Percentiles rank a stretch among this genome's conserved stretches.
Evolutionary conservation across 2,329 filamentous ascomycete species (phyloP).

Genomic region (Neofusicoccum umdonicola): DNA sequence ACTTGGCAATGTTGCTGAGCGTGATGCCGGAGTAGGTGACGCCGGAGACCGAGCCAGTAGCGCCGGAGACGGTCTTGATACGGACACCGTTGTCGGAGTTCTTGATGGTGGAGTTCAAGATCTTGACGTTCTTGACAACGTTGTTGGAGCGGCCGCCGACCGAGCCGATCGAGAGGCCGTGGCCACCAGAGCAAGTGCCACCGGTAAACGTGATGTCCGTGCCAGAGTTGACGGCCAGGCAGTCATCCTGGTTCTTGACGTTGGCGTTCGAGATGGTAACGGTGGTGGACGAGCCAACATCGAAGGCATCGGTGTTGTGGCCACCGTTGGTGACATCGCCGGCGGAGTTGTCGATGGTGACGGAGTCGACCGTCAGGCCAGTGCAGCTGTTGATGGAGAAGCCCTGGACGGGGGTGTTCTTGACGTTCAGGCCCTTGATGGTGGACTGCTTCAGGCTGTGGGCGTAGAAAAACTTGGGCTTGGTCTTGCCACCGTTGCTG

Average conservation of each 20-base stretch:
- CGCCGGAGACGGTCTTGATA: constrained; percentile 53
- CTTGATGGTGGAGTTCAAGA: constrained; percentile 46
- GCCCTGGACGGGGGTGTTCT: constrained; percentile 54
- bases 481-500: constrained; percentile 43
- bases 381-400: constrained; percentile 42
- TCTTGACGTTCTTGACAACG: constrained; percentile 49
- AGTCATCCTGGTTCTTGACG: constrained; percentile 56
- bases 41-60: constrained; percentile 52
- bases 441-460: constrained; percentile 28
- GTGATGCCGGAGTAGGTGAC: constrained; percentile 49
- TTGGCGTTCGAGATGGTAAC: constrained; percentile 48
- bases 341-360: constrained; percentile 54
- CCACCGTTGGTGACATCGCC: constrained; percentile 31
- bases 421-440: constrained; percentile 47
- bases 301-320: constrained; percentile 53
- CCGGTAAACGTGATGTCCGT: constrained; percentile 22
- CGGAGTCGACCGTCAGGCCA: constrained; percentile 42
- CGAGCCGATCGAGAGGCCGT: constrained; percentile 56
- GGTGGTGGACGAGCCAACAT: constrained; percentile 46
- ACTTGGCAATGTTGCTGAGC: constrained; percentile 45
- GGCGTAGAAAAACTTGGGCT: constrained; percentile 22
- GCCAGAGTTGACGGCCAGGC: constrained; percentile 54
- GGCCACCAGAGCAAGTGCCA: constrained; percentile 44
- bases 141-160: constrained; percentile 54
- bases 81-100: constrained; percentile 54